Conservation (phyloP, 129 eudicot species). For the Scalesia atractyloides region DNA sequence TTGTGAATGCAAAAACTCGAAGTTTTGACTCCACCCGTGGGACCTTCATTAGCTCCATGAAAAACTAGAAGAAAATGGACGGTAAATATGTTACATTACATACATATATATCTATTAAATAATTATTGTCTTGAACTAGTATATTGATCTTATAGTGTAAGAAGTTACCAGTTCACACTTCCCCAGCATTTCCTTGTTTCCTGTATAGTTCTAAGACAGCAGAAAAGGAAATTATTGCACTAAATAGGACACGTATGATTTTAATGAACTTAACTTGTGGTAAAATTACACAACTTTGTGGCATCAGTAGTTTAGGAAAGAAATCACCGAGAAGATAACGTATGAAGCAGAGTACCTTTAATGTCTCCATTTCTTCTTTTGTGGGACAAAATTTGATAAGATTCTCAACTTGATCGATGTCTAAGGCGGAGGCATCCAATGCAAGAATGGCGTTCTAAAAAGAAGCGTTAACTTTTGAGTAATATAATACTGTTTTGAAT, state of each 20-base stretch:
- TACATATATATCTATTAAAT: not conserved
- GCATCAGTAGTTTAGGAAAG: not conserved
- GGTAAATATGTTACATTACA: not conserved
- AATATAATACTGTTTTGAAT: constrained; percentile 9
- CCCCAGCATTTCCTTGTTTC: constrained; percentile 95
- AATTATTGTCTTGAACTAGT: constrained; percentile 4
- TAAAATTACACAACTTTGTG: constrained; percentile 14
- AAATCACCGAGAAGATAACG: constrained; percentile 9
- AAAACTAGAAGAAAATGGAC: constrained; percentile 24
- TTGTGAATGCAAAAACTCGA: constrained; percentile 88
- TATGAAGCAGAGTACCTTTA: constrained; percentile 16
- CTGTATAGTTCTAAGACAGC: constrained; percentile 69
- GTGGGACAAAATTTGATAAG: constrained; percentile 20
- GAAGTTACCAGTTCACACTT: constrained; percentile 88
- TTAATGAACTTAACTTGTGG: not conserved
- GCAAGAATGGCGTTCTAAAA: constrained; percentile 14
- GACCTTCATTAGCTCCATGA: constrained; percentile 27
- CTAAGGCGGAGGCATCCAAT: constrained; percentile 11
- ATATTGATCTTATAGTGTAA: constrained; percentile 4
- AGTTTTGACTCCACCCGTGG: constrained; percentile 24
- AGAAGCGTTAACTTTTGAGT: not conserved
- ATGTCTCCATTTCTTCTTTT: constrained; percentile 23
- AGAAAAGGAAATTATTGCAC: constrained; percentile 11
- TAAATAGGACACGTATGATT: not conserved
- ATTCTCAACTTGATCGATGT: constrained; percentile 14